These are phyloP conservation scores for Trichoderma afroharzianum DNA, from an alignment of 2,329 filamentous ascomycete species.

Conservation along the genomic window DNA sequence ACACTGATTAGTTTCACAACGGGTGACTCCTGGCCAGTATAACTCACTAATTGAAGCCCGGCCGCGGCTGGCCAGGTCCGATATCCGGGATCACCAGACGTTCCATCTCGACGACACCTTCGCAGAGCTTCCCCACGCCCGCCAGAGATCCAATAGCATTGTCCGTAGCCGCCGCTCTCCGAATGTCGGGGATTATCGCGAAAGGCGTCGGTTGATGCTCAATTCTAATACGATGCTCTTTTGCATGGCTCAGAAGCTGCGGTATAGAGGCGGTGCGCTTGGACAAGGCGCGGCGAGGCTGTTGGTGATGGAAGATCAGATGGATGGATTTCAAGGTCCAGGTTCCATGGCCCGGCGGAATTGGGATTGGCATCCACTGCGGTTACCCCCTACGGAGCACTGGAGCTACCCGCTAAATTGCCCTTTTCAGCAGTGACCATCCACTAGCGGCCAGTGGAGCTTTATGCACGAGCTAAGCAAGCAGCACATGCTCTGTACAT, in stretches of 20 bases:
- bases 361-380: constrained; percentile 8
- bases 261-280: neutral
- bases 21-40: neutral
- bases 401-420: constrained; percentile 15
- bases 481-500: constrained; percentile 9
- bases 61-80: constrained; percentile 21
- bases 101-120: constrained; percentile 19
- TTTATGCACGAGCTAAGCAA: constrained; percentile 9
- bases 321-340: neutral
- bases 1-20: neutral
- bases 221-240: neutral
- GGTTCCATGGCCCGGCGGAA: neutral
- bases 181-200: neutral
- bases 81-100: constrained; percentile 20
- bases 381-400: neutral
- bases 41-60: constrained; percentile 58
- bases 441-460: constrained; percentile 7
- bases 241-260: constrained; percentile 8
- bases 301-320: neutral
- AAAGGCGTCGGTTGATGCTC: neutral
- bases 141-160: constrained; percentile 13
- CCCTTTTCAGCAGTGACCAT: constrained; percentile 7
- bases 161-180: neutral
- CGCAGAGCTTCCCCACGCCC: constrained; percentile 18
- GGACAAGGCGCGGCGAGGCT: neutral